Conservation (phyloP, 306 rosid species). For the Cercis canadensis region DNA sequence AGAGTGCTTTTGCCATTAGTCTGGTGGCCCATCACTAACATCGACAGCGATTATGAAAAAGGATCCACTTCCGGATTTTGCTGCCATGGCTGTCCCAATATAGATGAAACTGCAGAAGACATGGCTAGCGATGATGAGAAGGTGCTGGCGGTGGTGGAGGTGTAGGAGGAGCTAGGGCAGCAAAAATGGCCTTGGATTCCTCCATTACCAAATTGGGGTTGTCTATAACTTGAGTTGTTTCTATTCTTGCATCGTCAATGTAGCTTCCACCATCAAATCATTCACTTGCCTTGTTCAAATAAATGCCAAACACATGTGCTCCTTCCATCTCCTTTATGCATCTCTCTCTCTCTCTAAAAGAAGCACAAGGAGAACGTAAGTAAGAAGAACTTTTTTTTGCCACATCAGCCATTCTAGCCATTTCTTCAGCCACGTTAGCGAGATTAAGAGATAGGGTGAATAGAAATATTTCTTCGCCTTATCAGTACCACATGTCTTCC, state of each 20-base stretch:
- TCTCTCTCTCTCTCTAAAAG: no score
- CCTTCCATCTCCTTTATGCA: no score
- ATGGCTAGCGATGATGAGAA: conserved; percentile 62
- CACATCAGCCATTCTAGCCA: no score
- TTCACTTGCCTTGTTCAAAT: conserved; percentile 14
- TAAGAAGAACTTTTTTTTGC: no score
- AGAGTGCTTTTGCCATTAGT: conserved; percentile 96
- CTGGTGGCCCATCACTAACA: conserved; percentile 92
- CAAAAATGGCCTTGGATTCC: background rate
- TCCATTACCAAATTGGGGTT: conserved; percentile 27
- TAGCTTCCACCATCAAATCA: conserved; percentile 24
- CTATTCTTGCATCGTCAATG: conserved; percentile 28
- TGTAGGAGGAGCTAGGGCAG: conserved; percentile 50
- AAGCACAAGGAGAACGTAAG: no score
- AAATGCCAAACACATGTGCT: no score
- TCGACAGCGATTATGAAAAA: conserved; percentile 84
- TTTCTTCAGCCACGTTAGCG: no score
- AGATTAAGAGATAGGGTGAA: no score
- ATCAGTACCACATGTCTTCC: no score
- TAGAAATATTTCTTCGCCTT: no score
- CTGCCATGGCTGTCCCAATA: conserved; percentile 47
- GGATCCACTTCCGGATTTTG: conserved; percentile 54
- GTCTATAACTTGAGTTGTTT: conserved; percentile 16
- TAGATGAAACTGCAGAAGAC: conserved; percentile 57
- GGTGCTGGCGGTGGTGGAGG: conserved; percentile 57